phyloP scores from a whole-genome alignment of 192 early-diverging fungal species.

The Paraglomus brasilianum region DNA sequence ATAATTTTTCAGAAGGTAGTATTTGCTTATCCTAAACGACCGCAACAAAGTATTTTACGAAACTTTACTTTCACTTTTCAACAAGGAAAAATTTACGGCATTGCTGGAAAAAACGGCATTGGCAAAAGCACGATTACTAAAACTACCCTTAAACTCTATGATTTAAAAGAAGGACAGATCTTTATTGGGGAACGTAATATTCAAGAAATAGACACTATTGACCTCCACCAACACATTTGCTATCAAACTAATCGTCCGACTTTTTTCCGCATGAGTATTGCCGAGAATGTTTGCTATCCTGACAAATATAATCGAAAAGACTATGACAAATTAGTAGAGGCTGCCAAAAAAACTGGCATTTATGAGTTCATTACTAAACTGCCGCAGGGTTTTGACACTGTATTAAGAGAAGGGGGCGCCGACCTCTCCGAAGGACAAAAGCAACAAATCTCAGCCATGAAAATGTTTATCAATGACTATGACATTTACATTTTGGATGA shows the following conservation, averaged over 20 bases:
- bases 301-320: not conserved
- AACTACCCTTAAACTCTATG: slow-evolving; percentile 25
- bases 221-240: slow-evolving; percentile 10
- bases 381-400: slow-evolving; percentile 11
- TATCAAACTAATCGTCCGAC: slow-evolving; percentile 17
- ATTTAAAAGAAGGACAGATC: slow-evolving; percentile 13
- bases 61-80: slow-evolving; percentile 23
- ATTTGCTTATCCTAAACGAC: slow-evolving; percentile 22
- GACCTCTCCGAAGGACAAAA: slow-evolving; percentile 18
- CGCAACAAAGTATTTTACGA: slow-evolving; percentile 16
- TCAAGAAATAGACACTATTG: slow-evolving; percentile 16
- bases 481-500: slow-evolving; percentile 15
- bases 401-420: slow-evolving; percentile 5
- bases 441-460: slow-evolving; percentile 16
- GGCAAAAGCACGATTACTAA: slow-evolving; percentile 23
- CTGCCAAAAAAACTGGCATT: slow-evolving; percentile 19
- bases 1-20: slow-evolving; percentile 11
- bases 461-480: slow-evolving; percentile 19
- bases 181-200: slow-evolving; percentile 13
- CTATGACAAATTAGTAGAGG: not conserved
- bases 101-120: slow-evolving; percentile 17
- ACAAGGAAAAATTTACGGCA: slow-evolving; percentile 22
- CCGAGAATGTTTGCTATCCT: slow-evolving; percentile 19
- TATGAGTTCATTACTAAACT: slow-evolving; percentile 19
- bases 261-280: slow-evolving; percentile 14